Percentiles rank a stretch among this genome's conserved stretches.
Evolutionary conservation across 805 yeast genomes (phyloP).

Genomic region (Monosporozyma aerobia): DNA sequence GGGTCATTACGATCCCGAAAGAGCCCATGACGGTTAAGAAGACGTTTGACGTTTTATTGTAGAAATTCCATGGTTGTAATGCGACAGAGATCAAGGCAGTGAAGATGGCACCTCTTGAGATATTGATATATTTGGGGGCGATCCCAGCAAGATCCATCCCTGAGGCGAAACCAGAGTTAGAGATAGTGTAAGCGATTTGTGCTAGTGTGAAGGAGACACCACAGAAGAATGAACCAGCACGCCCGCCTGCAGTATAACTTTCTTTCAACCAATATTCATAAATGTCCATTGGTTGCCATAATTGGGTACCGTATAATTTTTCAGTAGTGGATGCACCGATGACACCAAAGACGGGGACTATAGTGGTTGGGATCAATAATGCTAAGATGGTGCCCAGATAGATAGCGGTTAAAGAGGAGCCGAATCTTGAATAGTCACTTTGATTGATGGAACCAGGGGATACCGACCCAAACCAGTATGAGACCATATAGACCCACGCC

Average conservation of each 20-base stretch:
- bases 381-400: constrained; percentile 30
- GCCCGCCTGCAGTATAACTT: constrained; percentile 28
- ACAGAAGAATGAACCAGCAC: constrained; percentile 35
- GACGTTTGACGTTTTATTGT: constrained; percentile 28
- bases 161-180: constrained; percentile 35
- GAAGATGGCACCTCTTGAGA: constrained; percentile 34
- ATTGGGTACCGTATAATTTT: constrained; percentile 28
- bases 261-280: constrained; percentile 23
- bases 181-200: constrained; percentile 34
- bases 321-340: constrained; percentile 34
- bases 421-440: constrained; percentile 34
- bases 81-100: constrained; percentile 31
- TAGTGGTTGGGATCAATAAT: constrained; percentile 31
- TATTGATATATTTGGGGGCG: constrained; percentile 33
- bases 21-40: constrained; percentile 33
- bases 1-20: constrained; percentile 33
- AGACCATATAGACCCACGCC: constrained; percentile 36
- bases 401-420: constrained; percentile 27
- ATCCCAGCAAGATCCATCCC: constrained; percentile 38
- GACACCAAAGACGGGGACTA: constrained; percentile 37
- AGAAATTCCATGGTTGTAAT: constrained; percentile 33
- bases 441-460: constrained; percentile 35
- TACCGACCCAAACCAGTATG: constrained; percentile 36
- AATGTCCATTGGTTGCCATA: constrained; percentile 34
- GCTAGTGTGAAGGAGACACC: constrained; percentile 32